A percentile compares a stretch with the other conserved stretches of the same genome.
Evolutionary conservation across 2,329 filamentous ascomycete species (phyloP).

Genomic region (Aspergillus amoenus): DNA sequence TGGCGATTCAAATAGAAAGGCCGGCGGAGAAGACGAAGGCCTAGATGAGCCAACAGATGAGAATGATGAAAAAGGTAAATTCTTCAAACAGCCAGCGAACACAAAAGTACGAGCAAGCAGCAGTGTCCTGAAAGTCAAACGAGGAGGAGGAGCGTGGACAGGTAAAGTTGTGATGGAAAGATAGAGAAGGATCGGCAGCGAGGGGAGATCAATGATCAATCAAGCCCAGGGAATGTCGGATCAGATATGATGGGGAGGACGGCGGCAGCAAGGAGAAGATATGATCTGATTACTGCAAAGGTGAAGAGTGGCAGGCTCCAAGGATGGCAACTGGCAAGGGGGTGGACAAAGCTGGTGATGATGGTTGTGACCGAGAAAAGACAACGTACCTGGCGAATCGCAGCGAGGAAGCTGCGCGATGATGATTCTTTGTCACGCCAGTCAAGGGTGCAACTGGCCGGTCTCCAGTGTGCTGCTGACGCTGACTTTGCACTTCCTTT

Average conservation of each 20-base stretch:
- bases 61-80: conserved; percentile 1
- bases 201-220: conserved; percentile 21
- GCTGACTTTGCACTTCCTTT: background rate
- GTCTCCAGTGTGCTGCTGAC: background rate
- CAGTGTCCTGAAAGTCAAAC: background rate
- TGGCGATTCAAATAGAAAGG: conserved; percentile 15
- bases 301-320: background rate
- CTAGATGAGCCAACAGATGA: conserved; percentile 9
- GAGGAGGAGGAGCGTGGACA: conserved; percentile 10
- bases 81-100: too few species aligned
- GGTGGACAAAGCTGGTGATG: background rate
- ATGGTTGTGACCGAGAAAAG: conserved; percentile 10
- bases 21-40: conserved; percentile 4
- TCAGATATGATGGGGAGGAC: conserved; percentile 23
- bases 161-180: conserved; percentile 8
- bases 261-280: conserved; percentile 9
- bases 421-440: conserved; percentile 2
- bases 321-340: background rate
- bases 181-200: conserved; percentile 17
- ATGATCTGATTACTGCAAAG: conserved; percentile 5
- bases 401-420: background rate
- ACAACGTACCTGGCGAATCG: conserved; percentile 5
- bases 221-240: conserved; percentile 17
- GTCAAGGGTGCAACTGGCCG: background rate
- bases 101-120: too few species aligned